phyloP scores from a whole-genome alignment of 257 asterid species.

The Parsonsia alboflavescens region DNA sequence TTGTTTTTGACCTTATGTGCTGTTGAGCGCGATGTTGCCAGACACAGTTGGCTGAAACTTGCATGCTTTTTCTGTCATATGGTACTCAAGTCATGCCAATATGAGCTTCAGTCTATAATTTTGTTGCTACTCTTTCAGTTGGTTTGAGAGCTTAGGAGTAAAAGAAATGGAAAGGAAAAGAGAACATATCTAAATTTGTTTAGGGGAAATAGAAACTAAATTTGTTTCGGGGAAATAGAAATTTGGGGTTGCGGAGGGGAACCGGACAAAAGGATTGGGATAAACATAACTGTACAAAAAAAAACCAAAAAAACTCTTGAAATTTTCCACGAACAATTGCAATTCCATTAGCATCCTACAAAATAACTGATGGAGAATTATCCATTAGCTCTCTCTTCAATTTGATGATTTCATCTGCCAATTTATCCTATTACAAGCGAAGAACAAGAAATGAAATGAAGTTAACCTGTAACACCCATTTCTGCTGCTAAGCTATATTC shows the following conservation, averaged over 20 bases:
- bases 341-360: not conserved
- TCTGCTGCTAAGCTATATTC: too few species aligned
- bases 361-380: too few species aligned
- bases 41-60: constrained; percentile 28
- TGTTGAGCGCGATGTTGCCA: constrained; percentile 26
- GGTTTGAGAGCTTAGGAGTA: not conserved
- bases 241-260: too few species aligned
- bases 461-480: too few species aligned
- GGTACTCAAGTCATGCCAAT: not conserved
- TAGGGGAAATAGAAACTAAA: not conserved
- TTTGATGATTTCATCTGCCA: not conserved
- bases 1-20: constrained; percentile 15
- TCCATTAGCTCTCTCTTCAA: not conserved
- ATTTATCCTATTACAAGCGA: not conserved
- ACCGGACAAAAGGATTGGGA: too few species aligned
- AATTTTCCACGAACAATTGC: too few species aligned
- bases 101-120: not conserved
- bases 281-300: too few species aligned
- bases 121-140: not conserved
- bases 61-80: constrained; percentile 2
- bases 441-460: not conserved
- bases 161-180: too few species aligned
- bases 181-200: not conserved
- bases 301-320: too few species aligned
- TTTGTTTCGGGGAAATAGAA: not conserved